Conservation (phyloP, 2,329 filamentous ascomycete genomes). For the Shiraia sp. region DNA sequence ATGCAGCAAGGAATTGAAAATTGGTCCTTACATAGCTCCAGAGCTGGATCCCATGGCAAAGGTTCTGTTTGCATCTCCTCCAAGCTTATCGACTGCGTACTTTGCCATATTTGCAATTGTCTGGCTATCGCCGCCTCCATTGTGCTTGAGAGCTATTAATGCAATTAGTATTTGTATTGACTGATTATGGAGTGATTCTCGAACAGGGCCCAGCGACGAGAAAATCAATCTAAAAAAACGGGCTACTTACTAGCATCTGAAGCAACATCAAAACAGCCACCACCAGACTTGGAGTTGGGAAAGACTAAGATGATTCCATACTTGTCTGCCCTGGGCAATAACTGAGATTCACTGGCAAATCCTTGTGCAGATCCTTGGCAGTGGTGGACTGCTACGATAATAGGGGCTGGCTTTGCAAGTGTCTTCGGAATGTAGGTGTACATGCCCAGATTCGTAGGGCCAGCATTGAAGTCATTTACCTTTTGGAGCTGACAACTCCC, state of each 20-base stretch:
- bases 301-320: slow-evolving; percentile 24
- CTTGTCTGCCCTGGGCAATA: slow-evolving; percentile 14
- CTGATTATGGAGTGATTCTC: not conserved
- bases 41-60: slow-evolving; percentile 19
- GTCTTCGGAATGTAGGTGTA: slow-evolving; percentile 54
- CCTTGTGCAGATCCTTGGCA: slow-evolving; percentile 21
- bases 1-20: not conserved
- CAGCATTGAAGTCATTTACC: slow-evolving; percentile 48
- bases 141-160: slow-evolving; percentile 17
- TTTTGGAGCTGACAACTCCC: slow-evolving; percentile 26
- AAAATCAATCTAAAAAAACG: not conserved
- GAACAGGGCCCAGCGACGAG: too few species aligned
- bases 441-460: slow-evolving; percentile 54
- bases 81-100: slow-evolving; percentile 20
- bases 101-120: slow-evolving; percentile 27
- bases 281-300: slow-evolving; percentile 22
- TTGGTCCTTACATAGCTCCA: slow-evolving; percentile 17
- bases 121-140: slow-evolving; percentile 26
- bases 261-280: slow-evolving; percentile 26
- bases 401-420: slow-evolving; percentile 47
- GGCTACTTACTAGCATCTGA: slow-evolving; percentile 16
- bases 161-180: not conserved
- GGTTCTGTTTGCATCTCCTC: slow-evolving; percentile 15
- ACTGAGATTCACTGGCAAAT: slow-evolving; percentile 16
- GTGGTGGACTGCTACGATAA: slow-evolving; percentile 23